phyloP scores from a whole-genome alignment of 805 yeast genomes.

The Blastobotrys chiropterorum region DNA sequence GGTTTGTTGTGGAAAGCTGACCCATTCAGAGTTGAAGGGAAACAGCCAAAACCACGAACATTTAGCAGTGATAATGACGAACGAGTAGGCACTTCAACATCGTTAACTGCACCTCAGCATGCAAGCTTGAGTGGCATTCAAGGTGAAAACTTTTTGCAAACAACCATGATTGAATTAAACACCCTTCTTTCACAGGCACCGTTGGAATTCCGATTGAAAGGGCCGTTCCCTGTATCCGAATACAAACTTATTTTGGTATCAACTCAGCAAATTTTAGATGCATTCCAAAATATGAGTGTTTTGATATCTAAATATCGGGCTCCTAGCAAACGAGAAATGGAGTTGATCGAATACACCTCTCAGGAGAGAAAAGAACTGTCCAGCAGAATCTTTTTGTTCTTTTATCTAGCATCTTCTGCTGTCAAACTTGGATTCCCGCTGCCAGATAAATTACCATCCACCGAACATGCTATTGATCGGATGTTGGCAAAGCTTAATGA shows the following conservation, averaged over 20 bases:
- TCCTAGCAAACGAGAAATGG: conserved; percentile 47
- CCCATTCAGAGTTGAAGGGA: conserved; percentile 36
- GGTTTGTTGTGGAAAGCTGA: conserved; percentile 79
- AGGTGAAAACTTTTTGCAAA: conserved; percentile 40
- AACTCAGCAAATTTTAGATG: conserved; percentile 64
- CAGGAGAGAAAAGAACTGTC: conserved; percentile 62
- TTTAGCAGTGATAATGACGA: neutral
- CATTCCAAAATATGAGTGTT: conserved; percentile 65
- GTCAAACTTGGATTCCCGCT: conserved; percentile 69
- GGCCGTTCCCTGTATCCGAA: conserved; percentile 52
- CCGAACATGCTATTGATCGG: conserved; percentile 66
- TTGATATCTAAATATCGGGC: conserved; percentile 58
- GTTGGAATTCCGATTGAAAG: conserved; percentile 67
- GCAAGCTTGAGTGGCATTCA: conserved; percentile 20
- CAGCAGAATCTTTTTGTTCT: conserved; percentile 64
- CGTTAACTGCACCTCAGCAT: neutral
- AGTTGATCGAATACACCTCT: conserved; percentile 44
- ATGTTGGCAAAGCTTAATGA: conserved; percentile 59
- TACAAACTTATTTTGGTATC: conserved; percentile 47
- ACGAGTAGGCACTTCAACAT: neutral
- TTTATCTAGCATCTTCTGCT: conserved; percentile 61
- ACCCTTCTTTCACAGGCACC: conserved; percentile 63
- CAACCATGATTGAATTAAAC: conserved; percentile 55
- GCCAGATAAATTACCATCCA: conserved; percentile 71
- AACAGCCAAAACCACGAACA: conserved; percentile 10